Conservation (phyloP, 345 rosid species). For the Hibiscus tridactylites region DNA sequence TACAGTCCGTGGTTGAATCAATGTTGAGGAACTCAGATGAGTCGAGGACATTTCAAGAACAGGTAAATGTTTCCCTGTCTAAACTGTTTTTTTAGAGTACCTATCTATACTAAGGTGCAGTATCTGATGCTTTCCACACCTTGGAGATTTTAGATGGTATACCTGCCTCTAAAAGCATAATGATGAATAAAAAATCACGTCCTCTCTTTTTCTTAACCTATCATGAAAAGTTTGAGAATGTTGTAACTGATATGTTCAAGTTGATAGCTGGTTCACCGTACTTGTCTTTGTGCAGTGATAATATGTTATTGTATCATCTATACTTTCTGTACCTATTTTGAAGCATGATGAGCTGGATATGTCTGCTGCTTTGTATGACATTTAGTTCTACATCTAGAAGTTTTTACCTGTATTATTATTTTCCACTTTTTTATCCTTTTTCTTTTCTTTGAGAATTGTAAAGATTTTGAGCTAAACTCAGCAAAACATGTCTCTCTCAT, state of each 20-base stretch:
- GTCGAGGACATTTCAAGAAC: constrained; percentile 69
- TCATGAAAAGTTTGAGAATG: background rate
- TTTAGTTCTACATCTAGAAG: background rate
- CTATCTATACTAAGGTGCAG: background rate
- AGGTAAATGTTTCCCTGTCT: constrained; percentile 32
- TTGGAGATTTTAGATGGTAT: background rate
- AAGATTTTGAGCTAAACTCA: background rate
- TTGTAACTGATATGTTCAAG: background rate
- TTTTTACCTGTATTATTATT: background rate
- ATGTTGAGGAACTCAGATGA: constrained; percentile 71
- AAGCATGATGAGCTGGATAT: background rate
- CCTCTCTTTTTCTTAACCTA: background rate
- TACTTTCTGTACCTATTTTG: background rate
- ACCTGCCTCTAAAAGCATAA: constrained; percentile 2
- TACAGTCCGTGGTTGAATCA: constrained; percentile 67
- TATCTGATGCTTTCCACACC: constrained; percentile 10
- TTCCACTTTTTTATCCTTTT: background rate
- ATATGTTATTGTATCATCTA: background rate
- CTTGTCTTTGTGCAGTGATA: background rate
- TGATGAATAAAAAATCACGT: background rate
- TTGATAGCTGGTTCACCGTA: background rate
- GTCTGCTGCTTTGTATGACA: background rate
- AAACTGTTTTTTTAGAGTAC: background rate
- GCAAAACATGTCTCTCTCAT: background rate
- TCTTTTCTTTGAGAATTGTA: background rate